These are phyloP conservation scores for Dioscorea cayenensis DNA, from an alignment of 116 monocot species.

Conservation along the genomic window DNA sequence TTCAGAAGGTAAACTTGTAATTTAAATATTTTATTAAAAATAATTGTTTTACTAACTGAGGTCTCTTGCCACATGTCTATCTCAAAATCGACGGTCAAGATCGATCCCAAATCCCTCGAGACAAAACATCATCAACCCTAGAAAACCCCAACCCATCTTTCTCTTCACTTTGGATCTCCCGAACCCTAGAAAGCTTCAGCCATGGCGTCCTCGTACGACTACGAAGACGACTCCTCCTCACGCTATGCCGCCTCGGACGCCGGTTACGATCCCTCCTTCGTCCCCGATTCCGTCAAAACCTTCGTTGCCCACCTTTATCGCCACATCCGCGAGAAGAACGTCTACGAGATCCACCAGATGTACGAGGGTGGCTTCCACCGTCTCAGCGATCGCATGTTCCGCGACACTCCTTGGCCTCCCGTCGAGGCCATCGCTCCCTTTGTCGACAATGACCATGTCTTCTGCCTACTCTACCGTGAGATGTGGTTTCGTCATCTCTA, in stretches of 20 bases:
- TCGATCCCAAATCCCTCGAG: too few species aligned
- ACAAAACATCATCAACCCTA: neutral
- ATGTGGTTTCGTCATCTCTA: conserved; percentile 95
- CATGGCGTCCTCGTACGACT: conserved; percentile 50
- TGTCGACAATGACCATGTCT: conserved; percentile 95
- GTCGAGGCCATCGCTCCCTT: conserved; percentile 87
- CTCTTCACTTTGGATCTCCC: neutral
- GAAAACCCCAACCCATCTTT: neutral
- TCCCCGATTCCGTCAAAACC: conserved; percentile 92
- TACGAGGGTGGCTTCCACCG: conserved; percentile 89
- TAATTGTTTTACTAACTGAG: too few species aligned
- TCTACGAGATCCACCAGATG: conserved; percentile 98
- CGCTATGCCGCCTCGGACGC: conserved; percentile 9
- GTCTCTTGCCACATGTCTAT: too few species aligned
- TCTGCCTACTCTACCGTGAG: conserved; percentile 93
- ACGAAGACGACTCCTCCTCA: conserved; percentile 36
- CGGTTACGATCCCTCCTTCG: conserved; percentile 84
- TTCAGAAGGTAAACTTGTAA: too few species aligned
- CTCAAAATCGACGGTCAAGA: too few species aligned
- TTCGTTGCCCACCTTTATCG: conserved; percentile 97
- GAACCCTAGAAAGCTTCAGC: neutral
- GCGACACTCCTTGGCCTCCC: conserved; percentile 84
- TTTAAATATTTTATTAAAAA: too few species aligned
- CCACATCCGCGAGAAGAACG: conserved; percentile 94
- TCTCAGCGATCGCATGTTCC: conserved; percentile 82